A percentile compares a stretch with the other conserved stretches of the same genome.
These are phyloP conservation scores for Cryoendolithus antarcticus DNA, from an alignment of 2,329 filamentous ascomycete genomes.

Conservation along the genomic window DNA sequence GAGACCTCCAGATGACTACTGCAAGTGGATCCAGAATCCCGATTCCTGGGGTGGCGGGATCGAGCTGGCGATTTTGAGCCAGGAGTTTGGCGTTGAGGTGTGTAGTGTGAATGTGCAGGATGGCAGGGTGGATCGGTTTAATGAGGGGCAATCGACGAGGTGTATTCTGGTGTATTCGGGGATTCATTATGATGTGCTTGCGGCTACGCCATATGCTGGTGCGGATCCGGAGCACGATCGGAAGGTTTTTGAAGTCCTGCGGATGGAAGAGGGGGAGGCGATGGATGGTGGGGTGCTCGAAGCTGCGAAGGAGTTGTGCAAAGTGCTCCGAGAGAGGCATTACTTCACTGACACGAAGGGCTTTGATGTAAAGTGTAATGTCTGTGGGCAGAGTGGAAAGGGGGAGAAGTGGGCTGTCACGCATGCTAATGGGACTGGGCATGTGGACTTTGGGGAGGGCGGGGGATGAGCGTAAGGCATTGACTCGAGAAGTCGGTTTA, in stretches of 20 bases:
- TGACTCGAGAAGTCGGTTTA: too few relatives aligned
- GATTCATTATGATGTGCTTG: slow-evolving; percentile 87
- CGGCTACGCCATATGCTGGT: slow-evolving; percentile 52
- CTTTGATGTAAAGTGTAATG: slow-evolving; percentile 66
- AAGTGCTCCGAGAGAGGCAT: slow-evolving; percentile 53
- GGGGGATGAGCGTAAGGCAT: not conserved
- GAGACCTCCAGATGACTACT: slow-evolving; percentile 58
- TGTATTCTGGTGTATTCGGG: slow-evolving; percentile 82
- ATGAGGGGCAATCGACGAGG: slow-evolving; percentile 55
- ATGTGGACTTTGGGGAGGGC: slow-evolving; percentile 42
- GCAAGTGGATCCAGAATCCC: slow-evolving; percentile 64
- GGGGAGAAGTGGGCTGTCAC: slow-evolving; percentile 51
- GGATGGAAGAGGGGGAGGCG: slow-evolving; percentile 20
- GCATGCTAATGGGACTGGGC: slow-evolving; percentile 51
- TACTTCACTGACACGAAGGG: slow-evolving; percentile 84
- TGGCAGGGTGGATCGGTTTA: slow-evolving; percentile 59
- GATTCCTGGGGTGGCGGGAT: slow-evolving; percentile 88
- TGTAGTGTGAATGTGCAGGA: slow-evolving; percentile 70
- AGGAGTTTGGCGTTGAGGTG: slow-evolving; percentile 77
- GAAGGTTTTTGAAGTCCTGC: slow-evolving; percentile 52
- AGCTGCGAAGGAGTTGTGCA: slow-evolving; percentile 44
- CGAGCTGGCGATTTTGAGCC: slow-evolving; percentile 72
- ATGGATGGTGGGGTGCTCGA: slow-evolving; percentile 42
- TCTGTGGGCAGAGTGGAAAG: slow-evolving; percentile 55
- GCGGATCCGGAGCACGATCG: slow-evolving; percentile 64